These are phyloP conservation scores for Chlorociboria aeruginascens DNA, from an alignment of 495 filamentous ascomycete species.

Conservation along the genomic window DNA sequence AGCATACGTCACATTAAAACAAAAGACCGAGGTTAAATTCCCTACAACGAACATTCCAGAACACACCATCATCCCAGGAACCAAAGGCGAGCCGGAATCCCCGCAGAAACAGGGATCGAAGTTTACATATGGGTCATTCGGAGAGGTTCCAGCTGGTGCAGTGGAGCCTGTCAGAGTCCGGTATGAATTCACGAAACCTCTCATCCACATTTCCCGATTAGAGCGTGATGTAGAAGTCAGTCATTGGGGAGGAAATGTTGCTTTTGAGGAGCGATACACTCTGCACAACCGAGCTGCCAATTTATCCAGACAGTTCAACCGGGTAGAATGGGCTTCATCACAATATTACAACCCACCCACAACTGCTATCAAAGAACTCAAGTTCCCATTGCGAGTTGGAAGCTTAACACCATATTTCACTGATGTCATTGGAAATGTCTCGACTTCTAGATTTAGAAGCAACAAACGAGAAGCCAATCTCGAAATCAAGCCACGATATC, in stretches of 20 bases:
- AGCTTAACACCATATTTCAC: conserved; percentile 83
- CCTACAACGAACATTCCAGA: conserved; percentile 67
- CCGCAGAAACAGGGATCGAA: conserved; percentile 74
- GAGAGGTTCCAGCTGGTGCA: conserved; percentile 60
- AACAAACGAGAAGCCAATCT: conserved; percentile 67
- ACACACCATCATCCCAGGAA: conserved; percentile 60
- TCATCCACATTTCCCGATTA: conserved; percentile 60
- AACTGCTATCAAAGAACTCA: conserved; percentile 70
- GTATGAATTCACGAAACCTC: conserved; percentile 90
- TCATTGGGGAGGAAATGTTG: conserved; percentile 96
- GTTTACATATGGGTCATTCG: conserved; percentile 89
- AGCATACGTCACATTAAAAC: conserved; percentile 73
- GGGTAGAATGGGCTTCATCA: conserved; percentile 68
- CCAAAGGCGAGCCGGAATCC: conserved; percentile 47
- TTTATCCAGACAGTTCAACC: conserved; percentile 73
- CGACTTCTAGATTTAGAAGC: conserved; percentile 78
- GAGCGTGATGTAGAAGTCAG: conserved; percentile 90
- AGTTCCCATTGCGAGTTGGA: conserved; percentile 65
- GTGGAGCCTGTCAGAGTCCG: conserved; percentile 62
- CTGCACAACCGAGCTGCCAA: conserved; percentile 76
- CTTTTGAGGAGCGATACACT: conserved; percentile 87
- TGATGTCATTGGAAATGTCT: conserved; percentile 95
- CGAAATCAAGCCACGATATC: conserved; percentile 86
- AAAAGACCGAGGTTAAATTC: conserved; percentile 95
- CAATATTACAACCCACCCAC: conserved; percentile 66